Conservation (phyloP, 1,139 yeast species). For the Lodderomyces jiufengensis region DNA sequence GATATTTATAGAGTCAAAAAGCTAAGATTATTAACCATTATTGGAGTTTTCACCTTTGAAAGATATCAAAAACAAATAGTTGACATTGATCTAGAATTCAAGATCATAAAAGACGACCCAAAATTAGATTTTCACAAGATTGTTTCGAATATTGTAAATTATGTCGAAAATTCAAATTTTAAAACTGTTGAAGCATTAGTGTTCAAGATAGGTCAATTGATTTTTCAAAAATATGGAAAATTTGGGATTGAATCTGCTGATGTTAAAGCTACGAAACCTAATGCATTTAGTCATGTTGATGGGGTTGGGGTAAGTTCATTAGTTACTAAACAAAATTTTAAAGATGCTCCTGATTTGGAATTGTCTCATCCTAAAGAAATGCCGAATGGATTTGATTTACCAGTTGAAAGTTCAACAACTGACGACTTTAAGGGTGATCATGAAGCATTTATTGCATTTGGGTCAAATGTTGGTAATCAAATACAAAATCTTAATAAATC, state of each 20-base stretch:
- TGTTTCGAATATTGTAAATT: constrained; percentile 46
- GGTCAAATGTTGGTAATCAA: constrained; percentile 80
- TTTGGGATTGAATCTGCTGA: constrained; percentile 34
- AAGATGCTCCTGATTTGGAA: constrained; percentile 14
- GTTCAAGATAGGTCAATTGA: constrained; percentile 63
- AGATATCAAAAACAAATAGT: constrained; percentile 75
- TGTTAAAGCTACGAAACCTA: constrained; percentile 77
- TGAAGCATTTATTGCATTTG: constrained; percentile 77
- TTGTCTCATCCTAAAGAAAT: no score
- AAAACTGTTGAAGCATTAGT: constrained; percentile 93
- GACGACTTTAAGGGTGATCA: constrained; percentile 28
- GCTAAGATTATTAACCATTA: constrained; percentile 64
- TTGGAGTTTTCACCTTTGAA: constrained; percentile 92
- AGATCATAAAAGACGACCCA: constrained; percentile 33
- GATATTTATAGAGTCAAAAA: constrained; percentile 43
- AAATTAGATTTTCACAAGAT: constrained; percentile 32
- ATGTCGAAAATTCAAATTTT: constrained; percentile 72
- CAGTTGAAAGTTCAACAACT: constrained; percentile 22
- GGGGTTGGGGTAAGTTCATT: constrained; percentile 84
- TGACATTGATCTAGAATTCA: constrained; percentile 49
- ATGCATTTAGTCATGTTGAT: constrained; percentile 80
- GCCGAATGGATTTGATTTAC: constrained; percentile 30
- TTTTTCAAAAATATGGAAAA: constrained; percentile 36
- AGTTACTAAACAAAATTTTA: constrained; percentile 40
- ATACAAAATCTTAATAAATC: constrained; percentile 60